phyloP scores from a whole-genome alignment of 2,329 filamentous ascomycete species.

The Colletotrichum higginsianum region DNA sequence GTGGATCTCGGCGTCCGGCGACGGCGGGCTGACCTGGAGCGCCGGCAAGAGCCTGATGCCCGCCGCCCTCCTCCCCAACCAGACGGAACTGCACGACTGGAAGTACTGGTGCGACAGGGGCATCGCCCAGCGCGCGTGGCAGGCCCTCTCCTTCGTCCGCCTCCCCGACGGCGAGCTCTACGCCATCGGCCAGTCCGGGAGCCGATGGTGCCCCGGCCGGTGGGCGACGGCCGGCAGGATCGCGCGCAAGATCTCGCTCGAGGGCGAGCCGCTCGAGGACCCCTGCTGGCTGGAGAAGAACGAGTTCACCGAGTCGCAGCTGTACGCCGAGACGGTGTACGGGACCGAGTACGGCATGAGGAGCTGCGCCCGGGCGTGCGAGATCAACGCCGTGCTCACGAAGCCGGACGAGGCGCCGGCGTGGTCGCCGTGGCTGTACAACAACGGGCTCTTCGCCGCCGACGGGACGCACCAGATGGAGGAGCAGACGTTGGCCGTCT shows the following conservation, averaged over 20 bases:
- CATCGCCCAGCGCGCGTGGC: constrained; percentile 45
- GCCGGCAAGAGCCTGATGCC: constrained; percentile 42
- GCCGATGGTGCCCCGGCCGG: constrained; percentile 36
- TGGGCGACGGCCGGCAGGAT: constrained; percentile 43
- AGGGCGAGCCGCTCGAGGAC: constrained; percentile 41
- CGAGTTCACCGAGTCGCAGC: constrained; percentile 40
- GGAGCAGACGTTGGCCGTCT: constrained; percentile 46
- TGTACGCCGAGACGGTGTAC: constrained; percentile 44
- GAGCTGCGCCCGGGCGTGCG: constrained; percentile 39
- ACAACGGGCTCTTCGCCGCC: constrained; percentile 41
- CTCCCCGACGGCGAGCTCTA: constrained; percentile 40
- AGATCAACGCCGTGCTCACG: constrained; percentile 40
- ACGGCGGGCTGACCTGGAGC: constrained; percentile 45
- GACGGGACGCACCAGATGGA: constrained; percentile 45
- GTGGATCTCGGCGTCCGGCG: constrained; percentile 44
- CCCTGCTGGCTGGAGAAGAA: constrained; percentile 46
- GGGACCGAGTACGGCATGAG: constrained; percentile 46
- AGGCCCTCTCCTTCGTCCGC: constrained; percentile 40
- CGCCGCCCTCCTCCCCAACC: constrained; percentile 46
- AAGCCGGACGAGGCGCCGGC: constrained; percentile 42
- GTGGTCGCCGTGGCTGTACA: constrained; percentile 46
- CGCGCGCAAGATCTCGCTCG: constrained; percentile 38
- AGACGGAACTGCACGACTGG: constrained; percentile 45
- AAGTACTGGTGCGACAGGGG: constrained; percentile 46
- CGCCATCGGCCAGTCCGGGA: constrained; percentile 43